Evolutionary conservation across 2,329 filamentous ascomycete genomes (phyloP).

Genomic region (Botrytis medusae): DNA sequence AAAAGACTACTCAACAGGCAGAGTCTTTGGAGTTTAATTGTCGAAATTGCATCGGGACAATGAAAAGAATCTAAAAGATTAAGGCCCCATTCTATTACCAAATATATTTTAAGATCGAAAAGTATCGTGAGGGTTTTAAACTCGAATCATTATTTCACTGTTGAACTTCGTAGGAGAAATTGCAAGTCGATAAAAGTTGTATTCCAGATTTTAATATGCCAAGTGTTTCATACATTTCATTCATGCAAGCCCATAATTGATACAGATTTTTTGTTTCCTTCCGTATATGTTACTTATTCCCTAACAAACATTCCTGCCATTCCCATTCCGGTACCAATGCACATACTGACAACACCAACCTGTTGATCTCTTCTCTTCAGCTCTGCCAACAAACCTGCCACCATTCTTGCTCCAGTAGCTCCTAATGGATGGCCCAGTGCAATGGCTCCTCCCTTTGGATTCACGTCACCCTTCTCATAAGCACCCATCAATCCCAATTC

Average conservation of each 20-base stretch:
- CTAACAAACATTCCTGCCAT: constrained; percentile 68
- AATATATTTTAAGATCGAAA: background rate
- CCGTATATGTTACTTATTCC: constrained; percentile 48
- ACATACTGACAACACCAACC: constrained; percentile 89
- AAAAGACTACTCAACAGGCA: background rate
- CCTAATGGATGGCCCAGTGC: constrained; percentile 91
- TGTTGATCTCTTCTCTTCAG: constrained; percentile 66
- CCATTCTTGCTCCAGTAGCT: constrained; percentile 80
- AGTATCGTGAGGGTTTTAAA: background rate
- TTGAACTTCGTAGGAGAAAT: background rate
- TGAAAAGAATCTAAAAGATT: background rate
- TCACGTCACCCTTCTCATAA: constrained; percentile 69
- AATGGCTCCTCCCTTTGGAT: constrained; percentile 91
- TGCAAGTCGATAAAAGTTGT: background rate
- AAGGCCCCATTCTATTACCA: background rate
- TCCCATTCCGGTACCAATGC: constrained; percentile 79
- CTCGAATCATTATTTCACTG: background rate
- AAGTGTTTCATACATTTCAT: background rate
- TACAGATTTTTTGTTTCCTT: too few relatives aligned
- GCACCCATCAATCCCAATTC: constrained; percentile 64
- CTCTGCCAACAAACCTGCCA: constrained; percentile 64
- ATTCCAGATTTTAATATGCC: background rate
- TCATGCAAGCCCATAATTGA: background rate
- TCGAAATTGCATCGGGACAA: background rate
- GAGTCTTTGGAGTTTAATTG: background rate